Conservation (phyloP, 768 basidiomycete genomes). For the Lyophyllum decastes region DNA sequence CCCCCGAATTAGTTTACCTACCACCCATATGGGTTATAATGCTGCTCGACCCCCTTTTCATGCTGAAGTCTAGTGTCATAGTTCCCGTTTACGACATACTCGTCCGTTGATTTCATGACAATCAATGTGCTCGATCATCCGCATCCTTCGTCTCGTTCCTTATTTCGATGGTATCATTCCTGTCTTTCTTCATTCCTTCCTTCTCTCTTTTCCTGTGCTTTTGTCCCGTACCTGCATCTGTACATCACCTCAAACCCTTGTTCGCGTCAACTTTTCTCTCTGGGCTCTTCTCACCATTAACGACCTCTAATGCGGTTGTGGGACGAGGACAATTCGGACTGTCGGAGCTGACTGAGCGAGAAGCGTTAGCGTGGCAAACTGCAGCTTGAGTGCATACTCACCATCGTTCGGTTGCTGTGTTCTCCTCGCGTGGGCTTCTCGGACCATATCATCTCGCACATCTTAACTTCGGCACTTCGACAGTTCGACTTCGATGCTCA, state of each 20-base stretch:
- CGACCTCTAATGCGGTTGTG: background rate
- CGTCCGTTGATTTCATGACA: background rate
- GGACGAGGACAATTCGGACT: too few relatives aligned
- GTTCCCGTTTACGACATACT: background rate
- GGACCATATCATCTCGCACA: too few relatives aligned
- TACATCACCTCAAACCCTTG: constrained; percentile 5
- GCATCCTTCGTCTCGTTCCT: background rate
- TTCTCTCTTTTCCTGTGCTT: background rate
- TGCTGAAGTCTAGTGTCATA: background rate
- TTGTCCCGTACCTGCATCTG: constrained; percentile 8
- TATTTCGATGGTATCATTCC: background rate
- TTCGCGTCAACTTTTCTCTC: background rate
- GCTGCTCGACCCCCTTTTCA: background rate
- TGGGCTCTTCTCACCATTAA: background rate
- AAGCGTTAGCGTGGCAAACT: too few relatives aligned
- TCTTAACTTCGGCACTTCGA: too few relatives aligned
- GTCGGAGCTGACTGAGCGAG: too few relatives aligned
- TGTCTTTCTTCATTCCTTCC: background rate
- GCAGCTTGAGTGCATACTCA: too few relatives aligned
- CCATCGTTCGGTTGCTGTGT: too few relatives aligned
- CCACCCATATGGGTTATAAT: background rate
- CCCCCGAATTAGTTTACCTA: background rate
- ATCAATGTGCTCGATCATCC: background rate
- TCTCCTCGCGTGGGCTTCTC: too few relatives aligned
- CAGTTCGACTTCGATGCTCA: too few relatives aligned